Base-by-base conservation (phyloP, 768 basidiomycete species). In the Myochromella boudieri region DNA sequence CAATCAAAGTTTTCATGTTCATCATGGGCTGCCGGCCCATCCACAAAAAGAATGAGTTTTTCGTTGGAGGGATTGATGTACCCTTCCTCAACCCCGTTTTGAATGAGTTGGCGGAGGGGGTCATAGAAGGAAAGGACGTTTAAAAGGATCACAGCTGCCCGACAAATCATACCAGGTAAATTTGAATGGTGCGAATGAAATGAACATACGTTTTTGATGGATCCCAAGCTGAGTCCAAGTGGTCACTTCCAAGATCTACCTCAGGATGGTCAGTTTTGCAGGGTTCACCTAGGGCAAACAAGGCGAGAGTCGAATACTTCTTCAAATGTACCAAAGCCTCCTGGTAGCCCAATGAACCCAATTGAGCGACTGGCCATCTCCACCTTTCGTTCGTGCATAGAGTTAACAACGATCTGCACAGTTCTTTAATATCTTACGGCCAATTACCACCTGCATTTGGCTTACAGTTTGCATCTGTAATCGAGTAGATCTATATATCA, bases 171-270 rank as follows among this genome's bases (percentile, higher is more conserved):
- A n/a, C 22, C 3, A 47, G 34, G n/a, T 15, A 44, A 36, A 6
- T 14, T n/a, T 6, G 5, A 17, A 34, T 34, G 14, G 33, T 29
- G 18, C 6, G 6, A 7, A 4, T 34, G n/a, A n/a, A n/a, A 17
- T 34, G 33, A 34, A 34, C 50, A 37, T 60, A 90, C 90, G 90
- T 69, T 92, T 92, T 44, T 79, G 75, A 61, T 93, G 90, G 33
- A 95, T 86, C 15, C 87, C 87, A 4, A 97, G 64, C 60, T 97
- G 95, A 15, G 89, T 90, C 95, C 95, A 99, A 0, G 95, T 97
- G 11, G 85, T 80, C 52, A 91, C 94, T 66, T 98, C 95, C 22
- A 97, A 65, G n/a, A 91, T 68, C 87, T 91, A 53, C 32, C 4
- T 18, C 4, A 42, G 14, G 15, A 39, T 9, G 10, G 32, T 17